Base-by-base conservation (phyloP, 257 asterid species). In the Nicotiana tabacum region DNA sequence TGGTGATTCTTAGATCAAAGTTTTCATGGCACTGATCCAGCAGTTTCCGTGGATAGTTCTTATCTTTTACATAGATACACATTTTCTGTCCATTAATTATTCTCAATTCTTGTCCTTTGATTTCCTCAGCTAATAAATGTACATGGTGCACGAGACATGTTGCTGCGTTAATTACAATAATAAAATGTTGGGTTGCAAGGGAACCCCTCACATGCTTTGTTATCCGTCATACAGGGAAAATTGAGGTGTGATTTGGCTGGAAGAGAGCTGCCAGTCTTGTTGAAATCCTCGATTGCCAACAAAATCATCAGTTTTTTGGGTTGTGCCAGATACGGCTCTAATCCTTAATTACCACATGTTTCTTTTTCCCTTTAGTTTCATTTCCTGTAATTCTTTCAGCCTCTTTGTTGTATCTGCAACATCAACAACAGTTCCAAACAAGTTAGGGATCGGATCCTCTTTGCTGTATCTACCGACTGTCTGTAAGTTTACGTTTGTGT, bases 201-300 rank as follows among this genome's bases (percentile, higher is more conserved):
- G 78, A 78, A 67, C 77, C 53, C 77, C 84, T 90, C 88, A 88
- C 88, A 81, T 85, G 90, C 84, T 81, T 57, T 82, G 85, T 80
- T 84, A 76, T 87, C 33, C 46, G 65, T 84, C 84, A 53, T 84
- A 86, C 91, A 91, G 94, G 91, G 77, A 84, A 82, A 79, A 74
- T 56, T 74, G 65, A 82, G 89, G 69, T 83, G 89, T 79, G 85
- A 83, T 65, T 81, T 77, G 89, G 86, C 66, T 82, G 89, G 89
- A 77, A 65, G 66, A 72, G 88, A 83, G 74, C 88, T 85, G 89
- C 77, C 86, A 74, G 64, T 85, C 46, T 85, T 81, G 29, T 85
- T 81, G 84, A 86, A 70, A 68, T 81, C 78, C 58, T 15, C 4
- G 51, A 5, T 64, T 70, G 58, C 67, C 82, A 60, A 62, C 61